Base-by-base conservation (phyloP, 257 asterid species). In the Linaria vulgaris region DNA sequence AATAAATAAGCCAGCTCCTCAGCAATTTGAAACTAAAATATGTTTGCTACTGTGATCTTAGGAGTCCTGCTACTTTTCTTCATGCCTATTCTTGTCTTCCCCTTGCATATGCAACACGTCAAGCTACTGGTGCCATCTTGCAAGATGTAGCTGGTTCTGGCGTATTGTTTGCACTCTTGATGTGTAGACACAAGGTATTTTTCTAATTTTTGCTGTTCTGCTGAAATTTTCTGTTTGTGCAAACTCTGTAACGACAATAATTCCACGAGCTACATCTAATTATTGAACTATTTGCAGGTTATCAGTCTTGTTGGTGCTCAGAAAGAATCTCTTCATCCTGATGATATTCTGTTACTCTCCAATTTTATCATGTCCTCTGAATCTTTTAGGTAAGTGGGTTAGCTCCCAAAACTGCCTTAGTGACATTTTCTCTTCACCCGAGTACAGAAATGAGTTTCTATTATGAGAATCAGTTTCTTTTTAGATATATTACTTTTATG, bases 61-160 rank as follows among this genome's bases (percentile, higher is more conserved):
- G 97, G 96, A 90, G 90, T 73, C 99, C 99, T 30, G 89, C 96
- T 69, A 84, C 87, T 50, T 94, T 90, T 80, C 95, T 94, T 61
- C 99, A 88, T 78, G 97, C 99, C 63, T 94, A 90, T 76, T 77
- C 99, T 37, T 94, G 97, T 69, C 85, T 94, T 73, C 97, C 95
- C 64, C 90, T 94, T 69, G 80, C 95, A 66, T 77, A 79, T 81
- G 83, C 82, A 22, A 85, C 96, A 69, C 95, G 99, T 68, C 97
- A 94, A 80, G 94, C 95, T 70, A 95, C 95, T 57, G 86, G 96
- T 68, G 87, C 95, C 71, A 79, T 94, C 83, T 79, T 90, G 79
- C 97, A 84, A 73, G 99, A 94, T 76, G 80, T 90, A 65, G 86
- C 95, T 69, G 95, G 84, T 66, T 87, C 99, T 61, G 96, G 96